These are phyloP conservation scores for Xanthoconium stramineum DNA, from an alignment of 768 basidiomycete genomes.

Conservation along the genomic window DNA sequence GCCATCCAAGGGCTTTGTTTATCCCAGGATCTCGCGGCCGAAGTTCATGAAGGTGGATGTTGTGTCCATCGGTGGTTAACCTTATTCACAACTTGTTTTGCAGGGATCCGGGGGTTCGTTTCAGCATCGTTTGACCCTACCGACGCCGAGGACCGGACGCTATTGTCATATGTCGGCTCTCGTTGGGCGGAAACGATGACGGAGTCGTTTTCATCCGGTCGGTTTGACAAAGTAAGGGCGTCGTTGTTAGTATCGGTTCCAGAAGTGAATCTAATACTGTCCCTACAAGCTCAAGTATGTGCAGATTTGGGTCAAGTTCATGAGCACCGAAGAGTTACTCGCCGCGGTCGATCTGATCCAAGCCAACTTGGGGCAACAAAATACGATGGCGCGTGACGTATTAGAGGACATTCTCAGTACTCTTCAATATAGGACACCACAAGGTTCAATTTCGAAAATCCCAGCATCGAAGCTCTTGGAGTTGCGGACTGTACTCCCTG, in stretches of 20 bases:
- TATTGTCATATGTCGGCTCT: conserved; percentile 39
- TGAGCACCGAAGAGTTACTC: conserved; percentile 41
- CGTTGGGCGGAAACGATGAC: conserved; percentile 39
- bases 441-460: conserved; percentile 7
- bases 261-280: not conserved
- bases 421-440: conserved; percentile 17
- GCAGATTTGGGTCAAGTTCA: conserved; percentile 53
- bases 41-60: conserved; percentile 35
- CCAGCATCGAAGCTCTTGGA: conserved; percentile 39
- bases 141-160: conserved; percentile 34
- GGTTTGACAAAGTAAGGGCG: conserved; percentile 11
- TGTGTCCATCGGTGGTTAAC: not conserved
- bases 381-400: conserved; percentile 15
- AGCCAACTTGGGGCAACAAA: not conserved
- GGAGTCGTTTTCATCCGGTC: conserved; percentile 10
- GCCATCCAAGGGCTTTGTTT: conserved; percentile 36
- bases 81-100: conserved; percentile 1
- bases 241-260: not conserved
- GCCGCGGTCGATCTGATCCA: conserved; percentile 41
- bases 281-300: conserved; percentile 13
- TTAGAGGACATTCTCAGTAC: conserved; percentile 39
- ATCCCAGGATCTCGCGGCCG: conserved; percentile 20
- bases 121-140: conserved; percentile 35
- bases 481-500: conserved; percentile 34
- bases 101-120: conserved; percentile 46